phyloP scores from a whole-genome alignment of 2,329 filamentous ascomycete species.

The Ilyonectria sp. region DNA sequence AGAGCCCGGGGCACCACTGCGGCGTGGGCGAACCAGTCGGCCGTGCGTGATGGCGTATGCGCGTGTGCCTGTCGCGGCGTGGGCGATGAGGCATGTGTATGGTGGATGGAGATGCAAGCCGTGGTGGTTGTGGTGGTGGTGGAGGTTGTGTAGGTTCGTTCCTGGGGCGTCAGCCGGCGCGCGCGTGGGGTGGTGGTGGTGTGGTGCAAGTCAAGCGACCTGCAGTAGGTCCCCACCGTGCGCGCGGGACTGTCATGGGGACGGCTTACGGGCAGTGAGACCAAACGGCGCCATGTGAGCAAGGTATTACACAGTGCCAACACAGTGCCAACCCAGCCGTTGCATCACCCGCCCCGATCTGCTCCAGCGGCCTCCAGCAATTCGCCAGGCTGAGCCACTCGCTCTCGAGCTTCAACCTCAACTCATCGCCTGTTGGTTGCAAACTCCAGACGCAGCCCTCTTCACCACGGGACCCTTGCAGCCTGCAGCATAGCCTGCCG shows the following conservation, averaged over 20 bases:
- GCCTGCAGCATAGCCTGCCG: conserved; percentile 17
- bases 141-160: conserved; percentile 24
- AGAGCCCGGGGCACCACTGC: conserved; percentile 24
- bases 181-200: conserved; percentile 28
- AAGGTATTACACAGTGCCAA: conserved; percentile 19
- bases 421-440: neutral
- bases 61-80: conserved; percentile 14
- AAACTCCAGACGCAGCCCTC: neutral
- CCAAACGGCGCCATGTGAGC: neutral
- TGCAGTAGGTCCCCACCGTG: conserved; percentile 31
- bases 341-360: conserved; percentile 22
- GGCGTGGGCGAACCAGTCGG: conserved; percentile 20
- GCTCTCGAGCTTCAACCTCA: conserved; percentile 6
- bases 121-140: conserved; percentile 10
- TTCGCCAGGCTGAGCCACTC: neutral
- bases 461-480: conserved; percentile 16
- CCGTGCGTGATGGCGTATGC: conserved; percentile 25
- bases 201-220: conserved; percentile 41
- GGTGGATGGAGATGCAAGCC: conserved; percentile 10
- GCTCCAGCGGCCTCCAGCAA: conserved; percentile 27
- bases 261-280: neutral
- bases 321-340: neutral
- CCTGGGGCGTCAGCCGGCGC: conserved; percentile 40
- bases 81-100: conserved; percentile 10
- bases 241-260: neutral